A percentile compares a stretch with the other conserved stretches of the same genome.
Evolutionary conservation across 1,139 yeast genomes (phyloP).

Genomic region (Yamadazyma triangularis): DNA sequence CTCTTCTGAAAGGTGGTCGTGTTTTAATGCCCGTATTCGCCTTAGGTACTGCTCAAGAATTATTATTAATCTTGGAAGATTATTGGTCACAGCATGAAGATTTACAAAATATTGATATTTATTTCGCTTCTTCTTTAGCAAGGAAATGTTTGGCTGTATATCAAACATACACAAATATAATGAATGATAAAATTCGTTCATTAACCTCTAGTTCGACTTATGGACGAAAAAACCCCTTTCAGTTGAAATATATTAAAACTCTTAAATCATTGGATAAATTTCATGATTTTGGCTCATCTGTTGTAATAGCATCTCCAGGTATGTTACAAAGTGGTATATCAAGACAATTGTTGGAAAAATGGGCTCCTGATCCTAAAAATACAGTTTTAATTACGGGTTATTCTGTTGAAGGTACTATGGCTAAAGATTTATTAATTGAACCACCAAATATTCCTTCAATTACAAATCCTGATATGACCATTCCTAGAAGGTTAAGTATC

Average conservation of each 20-base stretch:
- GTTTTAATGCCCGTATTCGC: constrained; percentile 94
- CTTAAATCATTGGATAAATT: constrained; percentile 76
- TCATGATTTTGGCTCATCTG: constrained; percentile 94
- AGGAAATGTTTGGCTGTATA: constrained; percentile 96
- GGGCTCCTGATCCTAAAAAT: constrained; percentile 97
- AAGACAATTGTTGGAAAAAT: constrained; percentile 81
- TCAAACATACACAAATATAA: constrained; percentile 93
- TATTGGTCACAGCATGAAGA: constrained; percentile 89
- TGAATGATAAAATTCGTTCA: constrained; percentile 86
- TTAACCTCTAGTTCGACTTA: constrained; percentile 58
- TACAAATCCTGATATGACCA: constrained; percentile 70
- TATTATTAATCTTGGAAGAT: constrained; percentile 83
- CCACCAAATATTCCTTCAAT: constrained; percentile 85
- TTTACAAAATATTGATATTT: constrained; percentile 75
- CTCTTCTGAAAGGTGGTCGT: constrained; percentile 85
- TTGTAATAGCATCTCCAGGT: constrained; percentile 95
- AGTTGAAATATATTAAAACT: constrained; percentile 79
- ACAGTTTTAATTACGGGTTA: constrained; percentile 90
- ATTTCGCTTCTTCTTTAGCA: constrained; percentile 90
- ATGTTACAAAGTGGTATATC: constrained; percentile 97
- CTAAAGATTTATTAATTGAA: constrained; percentile 80
- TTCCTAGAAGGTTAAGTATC: constrained; percentile 84
- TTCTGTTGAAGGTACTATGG: constrained; percentile 98
- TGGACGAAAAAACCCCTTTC: constrained; percentile 68
- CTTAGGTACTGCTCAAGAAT: constrained; percentile 93